These are phyloP conservation scores for Pyrus betulifolia DNA, from an alignment of 306 rosid species.

Conservation along the genomic window DNA sequence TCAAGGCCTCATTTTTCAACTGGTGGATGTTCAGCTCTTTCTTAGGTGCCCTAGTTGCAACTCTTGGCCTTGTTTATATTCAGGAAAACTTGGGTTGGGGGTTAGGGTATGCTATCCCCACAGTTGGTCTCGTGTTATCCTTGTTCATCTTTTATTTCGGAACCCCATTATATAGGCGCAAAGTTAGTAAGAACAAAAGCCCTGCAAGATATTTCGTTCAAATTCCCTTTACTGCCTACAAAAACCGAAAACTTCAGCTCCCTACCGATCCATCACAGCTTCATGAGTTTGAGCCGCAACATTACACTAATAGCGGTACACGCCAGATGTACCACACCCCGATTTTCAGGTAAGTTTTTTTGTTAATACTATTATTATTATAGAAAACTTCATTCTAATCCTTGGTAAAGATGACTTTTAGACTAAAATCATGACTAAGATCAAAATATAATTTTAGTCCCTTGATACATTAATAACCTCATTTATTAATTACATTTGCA, in stretches of 20 bases:
- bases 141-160: conserved; percentile 44
- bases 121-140: conserved; percentile 44
- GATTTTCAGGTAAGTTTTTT: conserved; percentile 41
- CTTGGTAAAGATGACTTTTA: too few species aligned
- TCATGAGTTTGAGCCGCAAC: conserved; percentile 43
- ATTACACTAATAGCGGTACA: conserved; percentile 30
- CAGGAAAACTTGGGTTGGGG: conserved; percentile 81
- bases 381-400: too few species aligned
- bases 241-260: conserved; percentile 42
- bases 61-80: conserved; percentile 58
- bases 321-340: conserved; percentile 50
- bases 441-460: too few species aligned
- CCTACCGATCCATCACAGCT: conserved; percentile 39
- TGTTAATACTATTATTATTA: too few species aligned
- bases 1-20: conserved; percentile 69
- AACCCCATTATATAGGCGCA: conserved; percentile 63
- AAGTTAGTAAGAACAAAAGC: conserved; percentile 31
- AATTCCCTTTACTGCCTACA: conserved; percentile 39
- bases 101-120: conserved; percentile 55
- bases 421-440: too few species aligned
- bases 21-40: conserved; percentile 74
- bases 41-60: conserved; percentile 51
- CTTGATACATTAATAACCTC: too few species aligned
- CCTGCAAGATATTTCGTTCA: conserved; percentile 34
- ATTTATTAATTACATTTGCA: too few species aligned